Base-by-base conservation (phyloP, 139 green algal species). In the Chlamydomonas sp. region DNA sequence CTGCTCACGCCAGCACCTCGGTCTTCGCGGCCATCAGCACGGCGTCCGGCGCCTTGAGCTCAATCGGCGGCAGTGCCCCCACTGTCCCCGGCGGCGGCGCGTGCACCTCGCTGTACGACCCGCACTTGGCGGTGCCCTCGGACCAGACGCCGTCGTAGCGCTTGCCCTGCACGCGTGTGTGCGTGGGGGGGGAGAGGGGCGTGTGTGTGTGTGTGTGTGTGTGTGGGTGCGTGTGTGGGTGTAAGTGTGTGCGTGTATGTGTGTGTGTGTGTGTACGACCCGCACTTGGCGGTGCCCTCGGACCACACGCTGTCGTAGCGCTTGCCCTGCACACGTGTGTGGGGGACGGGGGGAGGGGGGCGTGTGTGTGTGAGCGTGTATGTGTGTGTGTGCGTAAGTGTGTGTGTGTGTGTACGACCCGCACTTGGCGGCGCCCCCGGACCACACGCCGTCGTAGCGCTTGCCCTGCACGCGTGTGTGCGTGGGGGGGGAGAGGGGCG, bases 321-420 rank as follows among this genome's bases (percentile, higher is more conserved):
- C 35, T 59, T 71, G 5, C 59, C 59, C 59, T 66, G 54, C n/a
- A 34, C 6, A 10, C n/a, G 6, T 24, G 31, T 31, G 26, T 10
- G 54, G 16, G 31, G 10, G 28, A 24, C n/a, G n/a, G n/a, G n/a
- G n/a, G n/a, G n/a, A n/a, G n/a, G n/a, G n/a, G n/a, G n/a, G n/a
- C n/a, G n/a, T n/a, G n/a, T n/a, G n/a, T n/a, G n/a, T n/a, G n/a
- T n/a, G n/a, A n/a, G n/a, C n/a, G n/a, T n/a, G n/a, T n/a, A n/a
- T n/a, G n/a, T n/a, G n/a, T n/a, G n/a, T n/a, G n/a, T n/a, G n/a
- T n/a, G n/a, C n/a, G n/a, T n/a, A n/a, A n/a, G n/a, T n/a, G n/a
- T n/a, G n/a, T n/a, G n/a, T n/a, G n/a, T n/a, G n/a, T n/a, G n/a
- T 78, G 70, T 87, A 87, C 24, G 59, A 74, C 2, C 81, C 81